phyloP scores from a whole-genome alignment of 805 yeast genomes.

The Wickerhamiella nectarea region DNA sequence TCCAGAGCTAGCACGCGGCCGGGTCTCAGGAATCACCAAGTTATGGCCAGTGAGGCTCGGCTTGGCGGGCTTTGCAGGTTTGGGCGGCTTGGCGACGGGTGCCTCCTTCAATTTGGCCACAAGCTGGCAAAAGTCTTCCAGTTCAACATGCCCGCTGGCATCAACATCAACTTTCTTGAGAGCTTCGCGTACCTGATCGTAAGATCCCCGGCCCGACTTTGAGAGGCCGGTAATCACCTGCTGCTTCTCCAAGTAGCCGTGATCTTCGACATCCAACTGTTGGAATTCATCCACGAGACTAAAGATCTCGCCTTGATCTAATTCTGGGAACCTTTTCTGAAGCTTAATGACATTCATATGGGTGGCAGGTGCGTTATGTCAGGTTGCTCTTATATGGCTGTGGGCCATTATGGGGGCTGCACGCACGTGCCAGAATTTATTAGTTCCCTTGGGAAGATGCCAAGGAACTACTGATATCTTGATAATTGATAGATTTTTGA shows the following conservation, averaged over 20 bases:
- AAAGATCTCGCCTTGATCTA: conserved; percentile 79
- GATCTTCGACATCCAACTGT: conserved; percentile 70
- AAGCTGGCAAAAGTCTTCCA: conserved; percentile 83
- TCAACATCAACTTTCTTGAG: conserved; percentile 83
- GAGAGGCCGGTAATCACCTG: conserved; percentile 76
- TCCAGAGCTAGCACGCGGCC: conserved; percentile 24
- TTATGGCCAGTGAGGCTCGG: conserved; percentile 3
- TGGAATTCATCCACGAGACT: conserved; percentile 70
- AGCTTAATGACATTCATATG: conserved; percentile 51
- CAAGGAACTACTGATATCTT: too few relatives aligned
- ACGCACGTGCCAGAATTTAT: too few relatives aligned
- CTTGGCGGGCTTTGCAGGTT: conserved; percentile 18
- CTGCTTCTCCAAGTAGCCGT: conserved; percentile 89
- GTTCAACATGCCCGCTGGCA: conserved; percentile 92
- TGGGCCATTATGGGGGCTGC: not conserved
- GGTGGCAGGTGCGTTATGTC: not conserved
- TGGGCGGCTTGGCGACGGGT: conserved; percentile 9
- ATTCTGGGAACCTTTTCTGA: conserved; percentile 70
- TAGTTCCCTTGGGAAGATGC: too few relatives aligned
- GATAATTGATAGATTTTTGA: not conserved
- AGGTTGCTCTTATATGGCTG: not conserved
- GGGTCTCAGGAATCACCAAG: conserved; percentile 23
- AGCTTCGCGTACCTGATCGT: conserved; percentile 89
- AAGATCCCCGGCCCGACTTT: conserved; percentile 62
- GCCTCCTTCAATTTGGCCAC: conserved; percentile 48